Percentiles rank a stretch among this genome's conserved stretches.
phyloP scores from a whole-genome alignment of 176 grass and related monocot genomes.

The Paspalum notatum region DNA sequence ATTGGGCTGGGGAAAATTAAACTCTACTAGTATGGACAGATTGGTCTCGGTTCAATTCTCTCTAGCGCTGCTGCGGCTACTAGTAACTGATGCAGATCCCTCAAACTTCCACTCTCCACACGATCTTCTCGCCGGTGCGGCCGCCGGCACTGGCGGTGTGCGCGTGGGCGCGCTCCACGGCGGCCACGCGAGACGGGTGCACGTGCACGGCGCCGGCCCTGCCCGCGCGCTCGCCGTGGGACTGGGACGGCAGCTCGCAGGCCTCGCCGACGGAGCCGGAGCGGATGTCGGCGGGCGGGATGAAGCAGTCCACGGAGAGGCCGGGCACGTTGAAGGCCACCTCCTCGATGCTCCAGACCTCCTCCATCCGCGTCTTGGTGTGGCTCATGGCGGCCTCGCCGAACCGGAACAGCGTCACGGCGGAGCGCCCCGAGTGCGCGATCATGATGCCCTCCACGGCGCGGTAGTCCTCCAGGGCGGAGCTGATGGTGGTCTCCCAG shows the following conservation, averaged over 20 bases:
- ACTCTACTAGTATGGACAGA: conserved; percentile 61
- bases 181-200: conserved; percentile 47
- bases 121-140: conserved; percentile 51
- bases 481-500: conserved; percentile 95
- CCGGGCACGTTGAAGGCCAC: conserved; percentile 94
- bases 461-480: conserved; percentile 75
- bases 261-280: conserved; percentile 63
- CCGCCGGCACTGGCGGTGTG: background rate
- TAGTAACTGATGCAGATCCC: background rate
- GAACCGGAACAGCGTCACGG: conserved; percentile 86
- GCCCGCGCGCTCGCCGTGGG: conserved; percentile 39
- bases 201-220: conserved; percentile 15
- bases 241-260: conserved; percentile 55
- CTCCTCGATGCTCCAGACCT: conserved; percentile 95
- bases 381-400: conserved; percentile 94
- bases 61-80: conserved; percentile 28
- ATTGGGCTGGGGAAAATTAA: conserved; percentile 37
- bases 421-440: conserved; percentile 74
- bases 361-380: conserved; percentile 95
- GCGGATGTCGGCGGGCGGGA: conserved; percentile 87
- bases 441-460: conserved; percentile 87
- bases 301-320: conserved; percentile 89
- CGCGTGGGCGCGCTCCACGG: conserved; percentile 30
- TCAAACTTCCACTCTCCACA: conserved; percentile 76
- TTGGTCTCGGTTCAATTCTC: conserved; percentile 53